Percentiles rank a stretch among this genome's conserved stretches.
phyloP scores from a whole-genome alignment of 1,284 basidiomycete species.

The Vanrija sp. region DNA sequence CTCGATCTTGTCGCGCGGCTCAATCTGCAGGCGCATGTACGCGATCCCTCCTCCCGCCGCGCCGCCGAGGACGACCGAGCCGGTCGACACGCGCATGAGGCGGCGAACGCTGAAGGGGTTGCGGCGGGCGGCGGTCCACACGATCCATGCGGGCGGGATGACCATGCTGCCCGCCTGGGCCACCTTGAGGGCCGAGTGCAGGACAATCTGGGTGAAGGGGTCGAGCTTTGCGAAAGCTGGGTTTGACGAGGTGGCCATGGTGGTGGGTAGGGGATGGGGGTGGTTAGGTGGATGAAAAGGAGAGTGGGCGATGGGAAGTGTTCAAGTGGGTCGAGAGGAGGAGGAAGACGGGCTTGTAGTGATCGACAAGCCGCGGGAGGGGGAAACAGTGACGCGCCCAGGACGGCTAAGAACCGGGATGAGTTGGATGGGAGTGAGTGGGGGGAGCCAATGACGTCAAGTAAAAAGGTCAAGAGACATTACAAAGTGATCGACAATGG shows the following conservation, averaged over 20 bases:
- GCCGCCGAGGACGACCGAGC: constrained; percentile 20
- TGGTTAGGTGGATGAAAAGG: neutral
- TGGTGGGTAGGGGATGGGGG: neutral
- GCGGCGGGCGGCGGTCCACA: constrained; percentile 24
- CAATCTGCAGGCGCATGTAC: constrained; percentile 23
- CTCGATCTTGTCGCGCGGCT: constrained; percentile 28
- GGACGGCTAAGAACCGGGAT: too few relatives aligned
- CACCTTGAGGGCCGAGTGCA: constrained; percentile 32
- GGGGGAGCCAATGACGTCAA: too few relatives aligned
- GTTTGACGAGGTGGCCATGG: constrained; percentile 34
- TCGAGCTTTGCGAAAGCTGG: constrained; percentile 22
- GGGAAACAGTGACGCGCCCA: too few relatives aligned
- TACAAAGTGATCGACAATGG: too few relatives aligned
- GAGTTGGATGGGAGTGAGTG: too few relatives aligned
- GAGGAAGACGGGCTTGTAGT: too few relatives aligned
- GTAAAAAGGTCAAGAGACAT: too few relatives aligned
- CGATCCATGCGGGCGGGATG: constrained; percentile 39
- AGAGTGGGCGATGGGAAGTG: neutral
- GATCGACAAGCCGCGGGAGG: too few relatives aligned
- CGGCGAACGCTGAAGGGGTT: constrained; percentile 32
- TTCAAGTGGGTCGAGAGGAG: too few relatives aligned
- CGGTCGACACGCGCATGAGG: constrained; percentile 25
- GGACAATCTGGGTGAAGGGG: constrained; percentile 28
- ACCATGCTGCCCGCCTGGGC: constrained; percentile 40
- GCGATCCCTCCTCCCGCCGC: constrained; percentile 25